Base-by-base conservation (phyloP, 805 yeast genomes). In the Limtongozyma cylindracea region DNA sequence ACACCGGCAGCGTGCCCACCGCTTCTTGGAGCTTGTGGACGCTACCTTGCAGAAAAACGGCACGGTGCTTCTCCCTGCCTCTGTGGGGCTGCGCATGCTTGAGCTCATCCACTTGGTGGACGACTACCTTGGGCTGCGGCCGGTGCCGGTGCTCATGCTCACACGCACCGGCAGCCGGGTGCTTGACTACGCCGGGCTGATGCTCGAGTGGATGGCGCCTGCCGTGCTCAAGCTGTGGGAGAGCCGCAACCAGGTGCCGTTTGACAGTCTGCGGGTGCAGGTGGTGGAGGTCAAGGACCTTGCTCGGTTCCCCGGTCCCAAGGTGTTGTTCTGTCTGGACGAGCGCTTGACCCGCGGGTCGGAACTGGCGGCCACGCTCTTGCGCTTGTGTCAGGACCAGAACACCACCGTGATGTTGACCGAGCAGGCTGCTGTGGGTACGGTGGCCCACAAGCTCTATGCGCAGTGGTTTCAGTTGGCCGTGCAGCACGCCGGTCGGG, bases 201-300 rank as follows among this genome's bases (percentile, higher is more conserved):
- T 88, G 70, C 46, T 84, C 14, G 98, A 88, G 47, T 88, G 96
- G 96, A 72, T 88, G 80, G 67, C 91, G 0, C 61, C 84, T 0
- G 57, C 69, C n/a, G 57, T 80, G n/a, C 60, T 76, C 13, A 71
- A 73, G 32, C 72, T 66, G 20, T 80, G 93, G 84, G 92, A 78
- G 35, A 44, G 45, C 4, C 32, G 38, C 11, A 30, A 39, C 10
- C 60, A 59, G 24, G 59, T 71, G 2, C 93, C 95, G 1, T 82
- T 84, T 37, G 91, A 74, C 31, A 61, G 73, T 20, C 45, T 64
- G 13, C 49, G 65, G 35, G 60, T 68, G 27, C 49, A 57, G 23
- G 52, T 70, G n/a, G 45, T 49, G 24, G 74, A 73, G 28, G 34
- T 77, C 27, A 29, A 45, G 9, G 54, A 47, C 21, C 42, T 61